A percentile compares a stretch with the other conserved stretches of the same genome.
phyloP scores from a whole-genome alignment of 2,329 filamentous ascomycete species.

The Penicillium brasilianum region DNA sequence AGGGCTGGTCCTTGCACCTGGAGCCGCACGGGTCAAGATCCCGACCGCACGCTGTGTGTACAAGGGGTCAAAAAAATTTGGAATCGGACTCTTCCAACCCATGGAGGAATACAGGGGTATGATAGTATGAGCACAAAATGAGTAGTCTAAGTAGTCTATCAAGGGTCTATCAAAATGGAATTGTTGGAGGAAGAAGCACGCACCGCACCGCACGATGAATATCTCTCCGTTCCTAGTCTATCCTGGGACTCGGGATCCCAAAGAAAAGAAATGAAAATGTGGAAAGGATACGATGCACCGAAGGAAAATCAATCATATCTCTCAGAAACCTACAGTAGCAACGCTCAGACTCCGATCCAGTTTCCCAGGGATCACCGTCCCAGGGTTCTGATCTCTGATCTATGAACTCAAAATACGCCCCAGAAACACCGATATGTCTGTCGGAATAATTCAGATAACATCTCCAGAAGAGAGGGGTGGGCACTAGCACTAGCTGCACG shows the following conservation, averaged over 20 bases:
- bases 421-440: slow-evolving; percentile 8
- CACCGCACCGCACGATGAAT: not conserved
- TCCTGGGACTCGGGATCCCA: slow-evolving; percentile 1
- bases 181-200: not conserved
- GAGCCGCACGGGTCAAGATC: slow-evolving; percentile 20
- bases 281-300: not conserved
- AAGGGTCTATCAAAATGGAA: not conserved
- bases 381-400: slow-evolving; percentile 18
- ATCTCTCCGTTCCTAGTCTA: not conserved
- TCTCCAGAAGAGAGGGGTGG: not conserved
- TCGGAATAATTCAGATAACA: slow-evolving; percentile 20
- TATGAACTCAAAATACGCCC: slow-evolving; percentile 17
- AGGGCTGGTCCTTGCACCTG: slow-evolving; percentile 18
- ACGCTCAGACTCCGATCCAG: slow-evolving; percentile 1
- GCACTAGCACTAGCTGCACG: slow-evolving; percentile 14
- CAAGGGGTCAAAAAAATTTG: slow-evolving; percentile 7
- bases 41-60: slow-evolving; percentile 2
- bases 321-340: not conserved
- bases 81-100: slow-evolving; percentile 3
- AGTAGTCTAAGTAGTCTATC: not conserved
- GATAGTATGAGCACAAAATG: not conserved
- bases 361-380: slow-evolving; percentile 12
- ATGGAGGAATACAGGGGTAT: not conserved
- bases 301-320: not conserved
- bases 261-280: slow-evolving; percentile 1